Evolutionary conservation across 1,284 basidiomycete species (phyloP), one percentile per base, ranked within the genome.

Genomic region (Rhodotorula sp.): DNA sequence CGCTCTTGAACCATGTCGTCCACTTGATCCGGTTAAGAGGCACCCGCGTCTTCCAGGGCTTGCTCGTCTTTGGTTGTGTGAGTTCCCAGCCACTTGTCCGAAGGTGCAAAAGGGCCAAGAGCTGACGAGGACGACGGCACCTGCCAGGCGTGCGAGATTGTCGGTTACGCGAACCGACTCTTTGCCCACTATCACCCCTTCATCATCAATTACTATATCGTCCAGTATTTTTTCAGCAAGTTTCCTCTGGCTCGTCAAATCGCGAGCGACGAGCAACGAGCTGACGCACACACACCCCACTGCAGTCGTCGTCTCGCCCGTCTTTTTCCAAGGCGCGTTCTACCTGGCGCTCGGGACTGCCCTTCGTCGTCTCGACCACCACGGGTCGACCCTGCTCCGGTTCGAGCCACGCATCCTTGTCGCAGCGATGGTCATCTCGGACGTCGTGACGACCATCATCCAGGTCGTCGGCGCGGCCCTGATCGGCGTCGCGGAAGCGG

Each of bases 381-480:
- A 66, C 49, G 45, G 62, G 18, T 49, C 62, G 18, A 71, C 66
- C 17, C 55, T 55, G 20, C 33, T 65, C 12, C 57, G 68, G 26
- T 66, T 64, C 44, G 26, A 59, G 29, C 60, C 68, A 6, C 66
- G 57, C 58, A 60, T 60, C 49, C 56, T 64, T 30, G 61, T 64
- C 1, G 15, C 64, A 77, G 79, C 76, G 70, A 82, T 83, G 75
- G 76, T 82, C 48, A 67, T 76, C 26, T 78, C 79, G 60, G 82
- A 83, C 68, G 71, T 77, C n/a, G 64, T 80, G 24, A 80, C 77
- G 22, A 81, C 81, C 33, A 76, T 80, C 42, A 72, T 82, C 14
- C 82, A 83, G 65, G 77, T 83, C 44, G 74, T 73, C 24, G 82
- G 82, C 14, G 82, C 82, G 0, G 81, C 82, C 14, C 71, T 83